phyloP scores from a whole-genome alignment of 345 rosid genomes.

The Leavenworthia alabamica region DNA sequence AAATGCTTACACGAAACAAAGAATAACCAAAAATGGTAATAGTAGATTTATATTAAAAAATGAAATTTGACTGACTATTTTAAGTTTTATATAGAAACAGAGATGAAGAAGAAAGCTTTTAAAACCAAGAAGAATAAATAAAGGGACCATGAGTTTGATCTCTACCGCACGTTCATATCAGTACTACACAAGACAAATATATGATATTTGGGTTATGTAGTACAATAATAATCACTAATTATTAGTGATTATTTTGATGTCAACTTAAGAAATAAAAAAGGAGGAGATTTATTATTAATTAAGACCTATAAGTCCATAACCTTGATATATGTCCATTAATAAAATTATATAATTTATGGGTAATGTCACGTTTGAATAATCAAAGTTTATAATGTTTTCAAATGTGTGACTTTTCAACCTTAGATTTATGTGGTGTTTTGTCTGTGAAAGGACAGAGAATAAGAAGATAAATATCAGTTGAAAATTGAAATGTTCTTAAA shows the following conservation, averaged over 20 bases:
- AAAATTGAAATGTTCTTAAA: neutral
- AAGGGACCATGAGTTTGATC: neutral
- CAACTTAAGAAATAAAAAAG: too few relatives aligned
- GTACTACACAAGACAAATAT: constrained; percentile 30
- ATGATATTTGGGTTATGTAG: too few relatives aligned
- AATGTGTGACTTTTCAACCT: constrained; percentile 5
- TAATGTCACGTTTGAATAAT: neutral
- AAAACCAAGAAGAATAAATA: neutral
- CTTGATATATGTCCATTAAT: neutral
- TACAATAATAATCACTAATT: too few relatives aligned
- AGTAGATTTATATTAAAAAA: neutral
- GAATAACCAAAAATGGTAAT: neutral
- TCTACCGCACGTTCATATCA: constrained; percentile 32
- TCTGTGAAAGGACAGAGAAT: neutral
- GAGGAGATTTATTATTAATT: neutral
- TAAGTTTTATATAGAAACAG: constrained; percentile 10
- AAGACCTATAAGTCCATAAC: neutral
- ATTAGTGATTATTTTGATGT: too few relatives aligned
- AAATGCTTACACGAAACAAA: constrained; percentile 27
- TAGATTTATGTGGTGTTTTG: neutral
- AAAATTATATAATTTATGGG: neutral
- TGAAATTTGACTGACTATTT: neutral
- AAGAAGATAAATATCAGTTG: neutral
- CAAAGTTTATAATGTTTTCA: neutral
- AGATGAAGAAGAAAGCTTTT: constrained; percentile 9